These are phyloP conservation scores for Vigna trinervia DNA, from an alignment of 306 rosid genomes.

Conservation along the genomic window DNA sequence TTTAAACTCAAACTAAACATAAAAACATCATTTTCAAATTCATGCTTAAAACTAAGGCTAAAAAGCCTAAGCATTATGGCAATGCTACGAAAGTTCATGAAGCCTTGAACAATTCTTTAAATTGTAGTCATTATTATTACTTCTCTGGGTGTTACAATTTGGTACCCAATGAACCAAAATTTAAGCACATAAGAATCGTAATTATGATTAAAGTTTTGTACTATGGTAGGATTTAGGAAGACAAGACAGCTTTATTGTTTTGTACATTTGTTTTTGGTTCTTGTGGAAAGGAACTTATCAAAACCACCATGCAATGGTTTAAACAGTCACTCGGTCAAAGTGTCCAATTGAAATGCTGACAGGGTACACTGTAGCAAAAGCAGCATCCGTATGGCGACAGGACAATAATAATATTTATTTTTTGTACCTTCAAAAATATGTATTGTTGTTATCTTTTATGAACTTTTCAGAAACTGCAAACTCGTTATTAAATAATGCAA, in stretches of 20 bases:
- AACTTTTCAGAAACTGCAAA: conserved; percentile 6
- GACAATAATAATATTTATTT: conserved; percentile 11
- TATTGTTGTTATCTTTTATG: not conserved
- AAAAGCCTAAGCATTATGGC: not conserved
- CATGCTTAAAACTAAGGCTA: not conserved
- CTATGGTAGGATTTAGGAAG: conserved; percentile 12
- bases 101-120: not conserved
- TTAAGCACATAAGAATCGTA: not conserved
- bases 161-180: conserved; percentile 5
- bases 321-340: conserved; percentile 37
- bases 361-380: conserved; percentile 1
- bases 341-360: conserved; percentile 41
- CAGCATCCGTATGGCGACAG: conserved; percentile 20
- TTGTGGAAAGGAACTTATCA: conserved; percentile 14
- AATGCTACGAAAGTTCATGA: not conserved
- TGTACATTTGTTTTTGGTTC: conserved; percentile 31
- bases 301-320: conserved; percentile 14
- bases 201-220: conserved; percentile 32
- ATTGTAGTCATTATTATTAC: not conserved
- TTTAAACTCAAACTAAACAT: not conserved
- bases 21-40: not conserved
- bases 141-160: not conserved
- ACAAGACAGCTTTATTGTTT: conserved; percentile 33
- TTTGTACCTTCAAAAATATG: not conserved
- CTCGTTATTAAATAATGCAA: conserved; percentile 18